These are phyloP conservation scores for Strobilomyces echinocephalus DNA, from an alignment of 768 basidiomycete species.

Conservation along the genomic window DNA sequence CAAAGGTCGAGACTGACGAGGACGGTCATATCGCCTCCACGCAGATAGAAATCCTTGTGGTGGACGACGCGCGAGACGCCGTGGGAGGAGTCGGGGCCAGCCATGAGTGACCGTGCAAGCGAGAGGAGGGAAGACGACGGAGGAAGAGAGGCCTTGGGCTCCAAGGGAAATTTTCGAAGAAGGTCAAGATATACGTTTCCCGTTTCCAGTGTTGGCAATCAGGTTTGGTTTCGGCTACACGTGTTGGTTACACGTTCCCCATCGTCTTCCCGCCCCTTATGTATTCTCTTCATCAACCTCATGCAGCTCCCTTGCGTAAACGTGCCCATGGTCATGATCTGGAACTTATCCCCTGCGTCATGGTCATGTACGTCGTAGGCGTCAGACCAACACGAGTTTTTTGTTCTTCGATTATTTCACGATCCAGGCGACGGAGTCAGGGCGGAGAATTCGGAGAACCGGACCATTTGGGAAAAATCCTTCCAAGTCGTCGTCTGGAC, in stretches of 20 bases:
- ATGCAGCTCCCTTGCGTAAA: constrained; percentile 28
- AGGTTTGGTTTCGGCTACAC: constrained; percentile 26
- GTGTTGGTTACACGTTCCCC: constrained; percentile 33
- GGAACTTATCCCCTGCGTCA: constrained; percentile 1
- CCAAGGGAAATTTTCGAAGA: constrained; percentile 34
- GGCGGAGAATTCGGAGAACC: not conserved
- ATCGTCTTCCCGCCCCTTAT: constrained; percentile 19
- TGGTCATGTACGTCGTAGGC: constrained; percentile 1
- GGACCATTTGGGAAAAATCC: not conserved
- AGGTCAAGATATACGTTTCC: constrained; percentile 34
- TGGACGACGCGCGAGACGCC: constrained; percentile 31
- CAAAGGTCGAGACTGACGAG: constrained; percentile 37
- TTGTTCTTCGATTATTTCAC: not conserved
- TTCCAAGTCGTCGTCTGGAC: not conserved
- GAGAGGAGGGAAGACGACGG: constrained; percentile 32
- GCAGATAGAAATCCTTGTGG: constrained; percentile 49
- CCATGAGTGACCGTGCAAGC: constrained; percentile 23
- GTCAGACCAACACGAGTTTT: not conserved
- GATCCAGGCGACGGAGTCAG: constrained; percentile 6
- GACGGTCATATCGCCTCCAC: constrained; percentile 54
- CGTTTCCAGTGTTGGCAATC: constrained; percentile 25
- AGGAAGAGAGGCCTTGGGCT: constrained; percentile 24
- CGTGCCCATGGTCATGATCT: constrained; percentile 14
- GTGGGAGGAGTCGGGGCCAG: constrained; percentile 18
- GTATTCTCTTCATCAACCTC: constrained; percentile 12